Conservation (phyloP, 2,329 filamentous ascomycete species). For the Purpureocillium lavendulum region DNA sequence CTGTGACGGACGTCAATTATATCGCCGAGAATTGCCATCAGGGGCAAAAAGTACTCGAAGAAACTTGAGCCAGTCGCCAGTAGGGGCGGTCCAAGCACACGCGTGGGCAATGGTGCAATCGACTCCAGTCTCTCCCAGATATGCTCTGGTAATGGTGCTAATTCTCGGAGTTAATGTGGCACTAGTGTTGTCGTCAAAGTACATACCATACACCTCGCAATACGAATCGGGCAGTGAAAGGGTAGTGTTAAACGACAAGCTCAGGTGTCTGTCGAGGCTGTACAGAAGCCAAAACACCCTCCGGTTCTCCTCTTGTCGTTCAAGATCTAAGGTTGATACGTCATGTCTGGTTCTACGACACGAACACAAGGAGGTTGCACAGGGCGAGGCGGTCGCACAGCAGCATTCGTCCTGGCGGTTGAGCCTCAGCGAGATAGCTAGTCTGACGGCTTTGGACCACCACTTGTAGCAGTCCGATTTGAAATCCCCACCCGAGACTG, state of each 20-base stretch:
- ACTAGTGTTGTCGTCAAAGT: too few species aligned
- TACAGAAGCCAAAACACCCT: slow-evolving; percentile 41
- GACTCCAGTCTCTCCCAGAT: slow-evolving; percentile 30
- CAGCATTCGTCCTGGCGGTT: slow-evolving; percentile 28
- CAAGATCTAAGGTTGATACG: slow-evolving; percentile 18
- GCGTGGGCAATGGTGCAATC: slow-evolving; percentile 21
- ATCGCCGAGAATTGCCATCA: slow-evolving; percentile 40
- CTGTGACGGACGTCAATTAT: slow-evolving; percentile 38
- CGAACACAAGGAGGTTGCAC: slow-evolving; percentile 21
- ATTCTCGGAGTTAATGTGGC: too few species aligned
- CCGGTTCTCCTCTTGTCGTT: slow-evolving; percentile 36
- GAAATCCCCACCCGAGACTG: slow-evolving; percentile 38
- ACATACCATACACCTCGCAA: slow-evolving; percentile 30
- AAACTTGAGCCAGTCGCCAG: slow-evolving; percentile 32
- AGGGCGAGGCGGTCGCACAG: slow-evolving; percentile 16
- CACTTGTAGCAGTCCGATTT: slow-evolving; percentile 39
- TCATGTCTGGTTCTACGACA: slow-evolving; percentile 20
- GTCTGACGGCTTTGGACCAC: slow-evolving; percentile 33
- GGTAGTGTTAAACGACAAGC: slow-evolving; percentile 35
- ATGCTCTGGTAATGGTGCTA: slow-evolving; percentile 29
- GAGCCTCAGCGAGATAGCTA: slow-evolving; percentile 28
- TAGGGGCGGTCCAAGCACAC: slow-evolving; percentile 28
- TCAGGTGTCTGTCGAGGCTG: slow-evolving; percentile 36
- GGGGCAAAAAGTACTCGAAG: slow-evolving; percentile 41
- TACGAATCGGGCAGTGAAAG: slow-evolving; percentile 36